Evolutionary conservation across 106 monocot genomes (phyloP).

Genomic region (Acorus gramineus): DNA sequence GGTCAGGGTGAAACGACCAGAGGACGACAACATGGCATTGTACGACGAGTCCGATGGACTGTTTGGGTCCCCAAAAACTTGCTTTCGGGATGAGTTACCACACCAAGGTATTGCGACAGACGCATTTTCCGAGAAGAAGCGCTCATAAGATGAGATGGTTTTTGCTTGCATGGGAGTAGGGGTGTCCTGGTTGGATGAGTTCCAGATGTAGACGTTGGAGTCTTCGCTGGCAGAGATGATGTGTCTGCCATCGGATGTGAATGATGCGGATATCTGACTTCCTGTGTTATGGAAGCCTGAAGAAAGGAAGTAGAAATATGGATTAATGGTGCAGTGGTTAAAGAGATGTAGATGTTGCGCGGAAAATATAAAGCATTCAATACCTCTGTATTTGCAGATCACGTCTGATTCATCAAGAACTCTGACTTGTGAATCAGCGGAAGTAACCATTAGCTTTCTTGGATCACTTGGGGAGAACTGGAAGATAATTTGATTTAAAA

Average conservation of each 20-base stretch:
- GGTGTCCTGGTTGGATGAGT: slow-evolving; percentile 5
- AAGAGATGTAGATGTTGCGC: background rate
- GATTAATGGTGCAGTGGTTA: background rate
- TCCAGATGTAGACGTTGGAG: slow-evolving; percentile 41
- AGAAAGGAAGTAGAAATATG: background rate
- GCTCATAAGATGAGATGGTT: slow-evolving; percentile 27
- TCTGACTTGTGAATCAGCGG: slow-evolving; percentile 51
- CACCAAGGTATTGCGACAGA: slow-evolving; percentile 51
- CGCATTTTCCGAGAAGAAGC: slow-evolving; percentile 27
- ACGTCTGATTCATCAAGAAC: slow-evolving; percentile 36
- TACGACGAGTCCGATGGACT: background rate
- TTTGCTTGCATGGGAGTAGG: slow-evolving; percentile 14
- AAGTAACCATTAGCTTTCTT: slow-evolving; percentile 46
- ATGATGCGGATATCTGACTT: slow-evolving; percentile 40
- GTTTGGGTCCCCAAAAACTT: background rate
- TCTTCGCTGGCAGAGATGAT: slow-evolving; percentile 42
- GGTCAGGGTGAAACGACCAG: background rate
- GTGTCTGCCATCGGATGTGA: slow-evolving; percentile 46
- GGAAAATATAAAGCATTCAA: background rate
- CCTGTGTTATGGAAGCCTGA: slow-evolving; percentile 27
- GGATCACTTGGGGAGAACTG: slow-evolving; percentile 54
- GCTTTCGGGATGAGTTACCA: slow-evolving; percentile 8
- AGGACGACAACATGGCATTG: background rate
- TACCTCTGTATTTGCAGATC: slow-evolving; percentile 47
- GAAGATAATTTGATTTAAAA: background rate